These are phyloP conservation scores for Penicillium freii DNA, from an alignment of 2,329 filamentous ascomycete species.

Conservation along the genomic window DNA sequence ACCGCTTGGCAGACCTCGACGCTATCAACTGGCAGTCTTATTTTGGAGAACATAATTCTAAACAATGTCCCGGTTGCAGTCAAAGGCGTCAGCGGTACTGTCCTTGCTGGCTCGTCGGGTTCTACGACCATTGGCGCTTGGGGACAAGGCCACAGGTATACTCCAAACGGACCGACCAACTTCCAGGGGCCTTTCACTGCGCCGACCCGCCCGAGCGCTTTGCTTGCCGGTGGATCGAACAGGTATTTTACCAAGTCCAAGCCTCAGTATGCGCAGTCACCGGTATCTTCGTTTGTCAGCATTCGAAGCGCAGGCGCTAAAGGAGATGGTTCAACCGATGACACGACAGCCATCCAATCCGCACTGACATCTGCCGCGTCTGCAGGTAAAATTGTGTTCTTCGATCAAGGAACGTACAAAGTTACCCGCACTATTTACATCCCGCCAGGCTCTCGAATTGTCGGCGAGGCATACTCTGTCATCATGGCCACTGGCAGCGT, in stretches of 20 bases:
- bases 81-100: slow-evolving; percentile 37
- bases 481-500: slow-evolving; percentile 58
- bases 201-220: slow-evolving; percentile 42
- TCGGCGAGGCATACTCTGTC: slow-evolving; percentile 56
- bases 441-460: slow-evolving; percentile 51
- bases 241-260: slow-evolving; percentile 52
- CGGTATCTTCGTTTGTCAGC: slow-evolving; percentile 44
- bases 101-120: slow-evolving; percentile 39
- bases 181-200: slow-evolving; percentile 47
- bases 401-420: slow-evolving; percentile 57
- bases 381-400: slow-evolving; percentile 53
- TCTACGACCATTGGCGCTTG: slow-evolving; percentile 41
- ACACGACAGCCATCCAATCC: slow-evolving; percentile 58
- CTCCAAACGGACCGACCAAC: slow-evolving; percentile 44
- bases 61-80: slow-evolving; percentile 50
- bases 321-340: slow-evolving; percentile 59
- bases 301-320: slow-evolving; percentile 44
- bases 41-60: slow-evolving; percentile 56
- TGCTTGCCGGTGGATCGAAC: slow-evolving; percentile 44
- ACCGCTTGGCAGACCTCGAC: slow-evolving; percentile 48
- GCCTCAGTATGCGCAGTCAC: slow-evolving; percentile 51
- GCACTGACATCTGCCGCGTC: slow-evolving; percentile 54
- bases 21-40: slow-evolving; percentile 49
- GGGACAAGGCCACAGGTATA: slow-evolving; percentile 47
- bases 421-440: slow-evolving; percentile 49